Base-by-base conservation (phyloP, 2,329 filamentous ascomycete species). In the Aspergillus hortae region DNA sequence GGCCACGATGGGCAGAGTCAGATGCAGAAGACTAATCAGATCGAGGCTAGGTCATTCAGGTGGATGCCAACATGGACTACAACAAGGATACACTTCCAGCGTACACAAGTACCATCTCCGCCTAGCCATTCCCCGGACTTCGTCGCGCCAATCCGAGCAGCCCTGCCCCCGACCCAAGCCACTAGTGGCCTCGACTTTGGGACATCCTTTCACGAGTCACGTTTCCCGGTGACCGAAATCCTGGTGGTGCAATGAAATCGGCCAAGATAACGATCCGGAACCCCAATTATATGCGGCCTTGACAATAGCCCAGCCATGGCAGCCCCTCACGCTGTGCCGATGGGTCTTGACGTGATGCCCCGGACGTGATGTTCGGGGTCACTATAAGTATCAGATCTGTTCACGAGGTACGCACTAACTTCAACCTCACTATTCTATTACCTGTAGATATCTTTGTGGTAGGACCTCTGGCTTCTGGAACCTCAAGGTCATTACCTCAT, bases 211-310 rank as follows among this genome's bases (percentile, higher is more conserved):
- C 14, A 33, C 17, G 12, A 41, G 27, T 49, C 41, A 38, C 35
- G 44, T 42, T 52, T 49, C 38, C 25, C 32, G 40, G 42, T 44
- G 49, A 33, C 36, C 30, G 36, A 25, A 40, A 47, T 48, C 44
- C 21, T 43, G 32, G 45, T 46, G 5, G 38, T n/a, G 41, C 12
- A 36, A 58, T 56, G 56, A 49, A 54, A 48, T 56, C 36, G 32
- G 57, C 56, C 57, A 60, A 60, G 56, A 53, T 56, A 51, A 38
- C 27, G 48, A 51, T 53, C 49, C 46, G 49, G 45, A 33, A 47
- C 54, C n/a, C 47, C 42, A 53, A 51, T 43, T 25, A 49, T 46
- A 49, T 44, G 48, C 52, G 23, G 38, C 49, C 46, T 44, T 45
- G 33, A 47, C 48, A 52, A 53, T 25, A 45, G 46, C 40, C 45